Base-by-base conservation (phyloP, 305 asterid genomes). In the Fraxinus velutina region DNA sequence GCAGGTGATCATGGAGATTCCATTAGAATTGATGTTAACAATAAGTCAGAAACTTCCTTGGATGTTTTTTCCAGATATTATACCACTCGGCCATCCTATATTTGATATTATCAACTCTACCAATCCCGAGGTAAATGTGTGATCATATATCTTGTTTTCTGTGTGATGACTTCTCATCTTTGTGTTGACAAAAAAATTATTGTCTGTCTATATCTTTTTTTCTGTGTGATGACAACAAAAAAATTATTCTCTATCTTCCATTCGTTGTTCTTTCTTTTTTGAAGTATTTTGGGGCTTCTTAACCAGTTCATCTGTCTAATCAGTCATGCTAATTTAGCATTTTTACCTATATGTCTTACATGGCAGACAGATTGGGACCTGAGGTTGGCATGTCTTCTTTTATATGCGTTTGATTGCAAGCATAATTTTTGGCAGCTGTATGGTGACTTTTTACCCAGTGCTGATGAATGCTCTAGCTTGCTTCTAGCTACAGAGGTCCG, bases 1-100 rank as follows among this genome's bases (percentile, higher is more conserved):
- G 81, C 91, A 95, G 99, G 89, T 95, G 83, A 92, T 95, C 82
- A 95, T 95, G 99, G 99, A 93, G 89, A 91, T 95, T 82, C 99
- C 99, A n/a, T 79, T 95, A 81, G 99, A 95, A 88, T 85, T 95
- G 90, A 95, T 95, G 99, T 87, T 95, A 86, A 92, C 99, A 27
- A 92, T 95, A 64, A 95, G 97, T 85, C 91, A 92, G 84, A 93
- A 90, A 90, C 92, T 90, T 79, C 99, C 99, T 6, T 95, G 99
- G 98, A 93, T 95, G 98, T 95, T 95, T 88, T 95, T 93, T 84
- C 99, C 99, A 0, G 98, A 95, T 87, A 92, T 89, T 84, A 86
- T 95, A 85, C 99, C 99, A 13, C 50, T 93, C 6, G 99, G 97
- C 76, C 98, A 95, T 89, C 99, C 99, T 83, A 92, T 95, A 84